A percentile compares a stretch with the other conserved stretches of the same genome.
phyloP scores from a whole-genome alignment of 768 basidiomycete genomes.

The Termitomyces eurrhizus region DNA sequence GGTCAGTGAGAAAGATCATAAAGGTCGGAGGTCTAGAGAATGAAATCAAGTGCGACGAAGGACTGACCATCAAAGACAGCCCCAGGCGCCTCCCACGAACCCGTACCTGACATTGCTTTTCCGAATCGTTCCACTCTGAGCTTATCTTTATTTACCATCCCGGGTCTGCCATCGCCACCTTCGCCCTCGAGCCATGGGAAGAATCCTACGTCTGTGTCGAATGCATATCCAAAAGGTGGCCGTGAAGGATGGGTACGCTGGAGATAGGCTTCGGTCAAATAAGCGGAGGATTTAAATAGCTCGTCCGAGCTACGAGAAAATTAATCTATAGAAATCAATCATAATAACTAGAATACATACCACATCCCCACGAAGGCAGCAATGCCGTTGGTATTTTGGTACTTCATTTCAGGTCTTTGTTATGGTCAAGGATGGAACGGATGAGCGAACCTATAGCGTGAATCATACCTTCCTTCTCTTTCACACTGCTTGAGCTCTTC shows the following conservation, averaged over 20 bases:
- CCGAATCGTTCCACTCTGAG: conserved; percentile 67
- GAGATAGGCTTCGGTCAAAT: conserved; percentile 66
- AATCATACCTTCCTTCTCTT: conserved; percentile 28
- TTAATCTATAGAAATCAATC: background rate
- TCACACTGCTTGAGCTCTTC: conserved; percentile 34
- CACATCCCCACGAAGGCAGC: conserved; percentile 69
- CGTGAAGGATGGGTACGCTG: conserved; percentile 42
- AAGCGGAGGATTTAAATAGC: conserved; percentile 71
- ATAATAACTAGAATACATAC: conserved; percentile 32
- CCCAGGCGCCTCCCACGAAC: conserved; percentile 65
- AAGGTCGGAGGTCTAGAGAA: background rate
- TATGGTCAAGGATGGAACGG: conserved; percentile 8
- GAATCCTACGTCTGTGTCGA: conserved; percentile 45
- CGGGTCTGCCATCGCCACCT: background rate
- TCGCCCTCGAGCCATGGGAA: conserved; percentile 73
- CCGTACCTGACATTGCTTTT: conserved; percentile 71
- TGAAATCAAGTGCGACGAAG: background rate
- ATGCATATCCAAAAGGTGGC: conserved; percentile 73
- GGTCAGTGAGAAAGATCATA: background rate
- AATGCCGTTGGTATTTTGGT: conserved; percentile 59
- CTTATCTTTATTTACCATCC: conserved; percentile 33
- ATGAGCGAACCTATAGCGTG: background rate
- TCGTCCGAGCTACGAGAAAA: conserved; percentile 57
- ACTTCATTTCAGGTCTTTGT: conserved; percentile 57
- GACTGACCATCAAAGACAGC: conserved; percentile 50